Evolutionary conservation across 1,284 basidiomycete genomes (phyloP).

Genomic region (Wallemia ichthyophaga): DNA sequence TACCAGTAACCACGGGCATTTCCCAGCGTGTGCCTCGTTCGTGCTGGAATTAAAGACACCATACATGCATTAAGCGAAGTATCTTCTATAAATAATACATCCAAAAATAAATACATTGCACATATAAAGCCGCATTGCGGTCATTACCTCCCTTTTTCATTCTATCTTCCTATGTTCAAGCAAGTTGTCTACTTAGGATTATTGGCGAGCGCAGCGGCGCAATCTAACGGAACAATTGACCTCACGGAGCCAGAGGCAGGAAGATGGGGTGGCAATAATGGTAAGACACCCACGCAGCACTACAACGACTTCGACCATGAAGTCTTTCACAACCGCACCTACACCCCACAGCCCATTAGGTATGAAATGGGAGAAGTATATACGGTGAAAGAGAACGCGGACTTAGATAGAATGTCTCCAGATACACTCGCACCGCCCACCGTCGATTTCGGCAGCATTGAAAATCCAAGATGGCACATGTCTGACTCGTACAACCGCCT

Average conservation of each 20-base stretch:
- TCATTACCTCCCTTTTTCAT: too few species aligned
- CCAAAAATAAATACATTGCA: too few species aligned
- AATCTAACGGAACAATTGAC: background rate
- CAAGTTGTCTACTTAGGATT: too few species aligned
- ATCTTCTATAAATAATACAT: too few species aligned
- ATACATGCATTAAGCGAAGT: too few species aligned
- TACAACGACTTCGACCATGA: background rate
- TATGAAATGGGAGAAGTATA: background rate
- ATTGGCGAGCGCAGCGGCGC: background rate
- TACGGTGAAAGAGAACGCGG: background rate
- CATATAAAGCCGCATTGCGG: too few species aligned
- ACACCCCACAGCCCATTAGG: background rate
- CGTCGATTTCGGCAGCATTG: background rate
- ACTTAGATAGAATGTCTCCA: background rate
- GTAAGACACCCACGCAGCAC: background rate
- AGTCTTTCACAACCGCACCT: background rate
- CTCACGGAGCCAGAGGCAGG: background rate
- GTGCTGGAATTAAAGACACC: too few species aligned
- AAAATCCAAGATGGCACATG: background rate
- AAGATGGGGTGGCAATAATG: background rate
- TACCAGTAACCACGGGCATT: too few species aligned
- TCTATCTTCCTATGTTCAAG: too few species aligned
- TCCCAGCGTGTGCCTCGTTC: too few species aligned
- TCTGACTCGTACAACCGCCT: background rate
- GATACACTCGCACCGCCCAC: background rate